Percentiles rank a stretch among this genome's conserved stretches.
Evolutionary conservation across 306 rosid species (phyloP).

Genomic region (Prunus armeniaca): DNA sequence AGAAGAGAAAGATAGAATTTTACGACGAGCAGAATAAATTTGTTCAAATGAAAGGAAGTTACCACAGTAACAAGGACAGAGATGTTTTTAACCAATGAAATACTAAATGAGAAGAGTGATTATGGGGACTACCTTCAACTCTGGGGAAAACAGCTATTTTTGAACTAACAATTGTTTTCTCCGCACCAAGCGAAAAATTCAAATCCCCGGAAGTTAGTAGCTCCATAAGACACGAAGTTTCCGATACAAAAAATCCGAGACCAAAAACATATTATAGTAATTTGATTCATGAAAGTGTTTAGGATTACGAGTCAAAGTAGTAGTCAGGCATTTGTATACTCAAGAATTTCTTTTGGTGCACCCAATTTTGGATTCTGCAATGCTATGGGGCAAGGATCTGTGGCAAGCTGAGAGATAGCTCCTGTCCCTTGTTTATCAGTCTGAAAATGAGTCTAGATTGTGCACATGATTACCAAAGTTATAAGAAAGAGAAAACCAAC

Average conservation of each 20-base stretch:
- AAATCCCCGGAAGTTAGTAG: slow-evolving; percentile 58
- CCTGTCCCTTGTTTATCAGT: too few relatives aligned
- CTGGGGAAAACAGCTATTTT: slow-evolving; percentile 73
- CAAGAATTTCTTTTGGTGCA: too few relatives aligned
- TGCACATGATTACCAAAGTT: too few relatives aligned
- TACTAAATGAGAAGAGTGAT: slow-evolving; percentile 11
- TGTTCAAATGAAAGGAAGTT: slow-evolving; percentile 4
- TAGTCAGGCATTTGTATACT: too few relatives aligned
- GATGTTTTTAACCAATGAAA: slow-evolving; percentile 10
- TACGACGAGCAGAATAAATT: neutral
- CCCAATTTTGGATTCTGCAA: too few relatives aligned
- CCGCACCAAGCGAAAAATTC: slow-evolving; percentile 82
- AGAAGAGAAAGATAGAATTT: slow-evolving; percentile 3
- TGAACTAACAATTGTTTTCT: slow-evolving; percentile 74
- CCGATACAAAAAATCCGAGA: slow-evolving; percentile 10
- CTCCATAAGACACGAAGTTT: slow-evolving; percentile 12
- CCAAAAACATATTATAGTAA: slow-evolving; percentile 18
- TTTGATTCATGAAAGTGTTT: slow-evolving; percentile 1
- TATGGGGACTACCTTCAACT: slow-evolving; percentile 54
- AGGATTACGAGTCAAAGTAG: slow-evolving; percentile 70
- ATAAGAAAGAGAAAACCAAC: too few relatives aligned
- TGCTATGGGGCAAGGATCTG: too few relatives aligned
- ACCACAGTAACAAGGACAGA: slow-evolving; percentile 15
- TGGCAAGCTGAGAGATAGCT: too few relatives aligned
- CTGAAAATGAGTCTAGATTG: too few relatives aligned